Conservation (phyloP, 192 early-diverging fungal species). For the Haplosporangium gracile region DNA sequence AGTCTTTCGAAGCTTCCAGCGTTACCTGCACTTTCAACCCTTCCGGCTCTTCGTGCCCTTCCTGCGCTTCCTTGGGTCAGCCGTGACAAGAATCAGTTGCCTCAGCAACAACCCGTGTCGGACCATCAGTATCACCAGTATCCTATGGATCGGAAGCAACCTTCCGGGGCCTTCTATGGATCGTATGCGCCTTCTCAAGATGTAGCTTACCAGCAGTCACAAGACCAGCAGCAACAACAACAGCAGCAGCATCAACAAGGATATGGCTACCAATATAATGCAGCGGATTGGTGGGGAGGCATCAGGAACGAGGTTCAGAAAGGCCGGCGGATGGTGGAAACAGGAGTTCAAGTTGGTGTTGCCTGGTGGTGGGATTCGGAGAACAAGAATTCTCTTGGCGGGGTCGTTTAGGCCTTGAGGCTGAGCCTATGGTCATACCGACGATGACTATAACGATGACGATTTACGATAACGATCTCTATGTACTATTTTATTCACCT, state of each 20-base stretch:
- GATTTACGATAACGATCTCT: conserved; percentile 3
- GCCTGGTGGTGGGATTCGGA: conserved; percentile 55
- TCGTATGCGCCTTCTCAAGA: conserved; percentile 13
- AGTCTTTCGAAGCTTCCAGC: conserved; percentile 46
- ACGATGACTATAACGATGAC: not conserved
- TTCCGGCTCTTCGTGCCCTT: conserved; percentile 15
- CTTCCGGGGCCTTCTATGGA: conserved; percentile 3
- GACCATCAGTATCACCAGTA: conserved; percentile 10
- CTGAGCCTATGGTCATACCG: not conserved
- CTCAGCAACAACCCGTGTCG: conserved; percentile 27
- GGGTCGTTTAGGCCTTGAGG: conserved; percentile 19
- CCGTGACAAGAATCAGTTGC: conserved; percentile 27
- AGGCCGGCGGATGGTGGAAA: conserved; percentile 43
- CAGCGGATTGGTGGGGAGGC: conserved; percentile 29
- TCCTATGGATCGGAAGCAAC: conserved; percentile 7
- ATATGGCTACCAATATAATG: not conserved
- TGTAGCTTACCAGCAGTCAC: not conserved
- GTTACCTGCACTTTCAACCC: conserved; percentile 24
- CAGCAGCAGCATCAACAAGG: conserved; percentile 14
- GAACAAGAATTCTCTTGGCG: conserved; percentile 33
- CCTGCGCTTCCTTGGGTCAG: conserved; percentile 40
- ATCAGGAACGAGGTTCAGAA: conserved; percentile 37
- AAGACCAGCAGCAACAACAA: conserved; percentile 24
- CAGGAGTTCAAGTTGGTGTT: conserved; percentile 45
- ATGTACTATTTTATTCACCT: not conserved